Evolutionary conservation across 129 eudicot species (phyloP), one percentile per base, ranked within the genome.

Genomic region (Centaurea solstitialis): DNA sequence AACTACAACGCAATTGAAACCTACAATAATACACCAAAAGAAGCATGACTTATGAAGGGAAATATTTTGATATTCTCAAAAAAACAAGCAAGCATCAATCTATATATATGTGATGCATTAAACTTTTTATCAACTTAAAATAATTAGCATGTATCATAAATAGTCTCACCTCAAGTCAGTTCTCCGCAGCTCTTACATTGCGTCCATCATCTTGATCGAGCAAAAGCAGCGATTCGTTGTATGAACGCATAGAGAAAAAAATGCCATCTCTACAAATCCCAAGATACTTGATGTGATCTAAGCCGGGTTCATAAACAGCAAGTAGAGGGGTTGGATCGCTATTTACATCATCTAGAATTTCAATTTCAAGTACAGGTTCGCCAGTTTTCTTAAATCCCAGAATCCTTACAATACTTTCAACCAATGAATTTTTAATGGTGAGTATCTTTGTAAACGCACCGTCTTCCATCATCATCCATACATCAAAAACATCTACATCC

Each of bases 401-500:
- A 0, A 71, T 67, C 24, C n/a, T n/a, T n/a, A n/a, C n/a, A n/a
- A n/a, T n/a, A n/a, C n/a, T 30, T n/a, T 5, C 33, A 39, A 83
- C 39, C 3, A 45, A 74, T 33, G 2, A 72, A 30, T 26, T 50
- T 1, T 66, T 65, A 47, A 90, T 41, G 39, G 72, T 74, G 38
- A 81, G 79, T 35, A 89, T 24, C 67, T 76, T 82, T 3, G 80
- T 74, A 47, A 68, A 47, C 0, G 22, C 81, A 81, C 88, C 92
- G 80, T 85, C 78, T 57, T 82, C 80, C 91, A 85, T n/a, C n/a
- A n/a, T 85, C 70, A 74, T 73, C 93, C 93, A 89, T 40, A 89
- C 45, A 17, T 26, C 30, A 26, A 26, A 1, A 1, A 26, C 2
- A 26, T 26, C 13, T 15, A 59, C 76, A 57, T 9, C 74, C 61